Base-by-base conservation (phyloP, 306 rosid species). In the Vicia villosa region DNA sequence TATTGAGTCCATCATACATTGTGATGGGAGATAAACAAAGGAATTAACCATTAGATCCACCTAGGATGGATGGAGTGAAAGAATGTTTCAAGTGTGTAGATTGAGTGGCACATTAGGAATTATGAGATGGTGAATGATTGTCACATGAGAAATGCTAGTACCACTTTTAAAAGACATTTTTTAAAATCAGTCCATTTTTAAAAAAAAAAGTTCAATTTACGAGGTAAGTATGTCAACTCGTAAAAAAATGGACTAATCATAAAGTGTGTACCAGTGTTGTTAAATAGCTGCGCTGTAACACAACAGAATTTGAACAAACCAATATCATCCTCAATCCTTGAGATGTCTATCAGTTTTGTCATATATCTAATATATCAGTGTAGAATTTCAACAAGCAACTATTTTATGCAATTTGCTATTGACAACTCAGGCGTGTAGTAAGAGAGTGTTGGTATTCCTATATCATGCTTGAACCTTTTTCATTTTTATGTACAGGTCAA, bases 81-180 rank as follows among this genome's bases (percentile, higher is more conserved):
- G 30, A 51, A 19, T 51, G 58, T 22, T 20, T 49, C 22, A 14
- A 15, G 55, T 50, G 56, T 17, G n/a, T 56, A 73, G 55, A 32
- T 41, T 75, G n/a, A 62, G 65, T 36, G 19, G 28, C 30, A 60
- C 59, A 66, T 49, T 51, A 40, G 64, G 45, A 60, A 24, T 15
- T 49, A 69, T 21, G 66, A 66, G 21, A 11, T 36, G 64, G 60
- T 21, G 55, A 65, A 55, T 34, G 28, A 22, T 4, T 45, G 51
- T 47, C 13, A 30, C 65, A 41, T 72, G 62, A 32, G 28, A 37
- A 61, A 36, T 37, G 66, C 14, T 32, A 15, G 30, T 19, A 37
- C 36, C 13, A 5, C 17, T 61, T 32, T 16, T 15, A 34, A 59
- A 12, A 3, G 14, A 13, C n/a, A n/a, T 16, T 17, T 1, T 60